Base-by-base conservation (phyloP, 2,329 filamentous ascomycete species). In the Xylaria multiplex region DNA sequence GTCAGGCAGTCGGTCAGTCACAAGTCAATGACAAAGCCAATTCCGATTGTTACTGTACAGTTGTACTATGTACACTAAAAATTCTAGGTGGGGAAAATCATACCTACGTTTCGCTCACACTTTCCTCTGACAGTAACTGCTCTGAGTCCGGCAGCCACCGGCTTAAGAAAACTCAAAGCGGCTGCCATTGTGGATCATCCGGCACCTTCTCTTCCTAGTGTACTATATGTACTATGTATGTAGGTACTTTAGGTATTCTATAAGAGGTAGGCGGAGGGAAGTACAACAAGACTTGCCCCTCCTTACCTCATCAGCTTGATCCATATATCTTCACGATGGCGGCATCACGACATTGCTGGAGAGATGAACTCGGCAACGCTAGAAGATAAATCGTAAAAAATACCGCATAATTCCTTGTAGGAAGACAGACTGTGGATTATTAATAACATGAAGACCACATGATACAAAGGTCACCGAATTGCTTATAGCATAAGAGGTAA, bases 21-120 rank as follows among this genome's bases (percentile, higher is more conserved):
- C 27, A 27, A 27, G 54, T 57, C 42, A 30, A 69, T 68, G 70
- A 71, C 64, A 67, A 64, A 71, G 63, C 46, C 46, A 53, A 1
- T 52, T 52, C 37, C 37, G 46, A 37, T 7, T 19, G 14, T 42
- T 49, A n/a, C 45, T 30, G 37, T 32, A 22, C 27, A 48, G 37
- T 19, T 19, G 19, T 19, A 19, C 19, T 19, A 19, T 19, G 30
- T 49, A 30, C 46, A 24, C 19, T 59, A 19, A 55, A 52, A 22
- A 53, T 58, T 63, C 50, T 30, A 65, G 60, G 70, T 70, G 70
- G 70, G 63, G 69, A 55, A 62, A 16, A 45, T 35, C 6, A 8
- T 37, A 9, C 8, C 11, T 37, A 37, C 22, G 37, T n/a, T 27
- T 56, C 43, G 40, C 46, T 54, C 8, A 40, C 45, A 27, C 11